Conservation (phyloP, 106 monocot species). For the Platanthera guangdongensis region DNA sequence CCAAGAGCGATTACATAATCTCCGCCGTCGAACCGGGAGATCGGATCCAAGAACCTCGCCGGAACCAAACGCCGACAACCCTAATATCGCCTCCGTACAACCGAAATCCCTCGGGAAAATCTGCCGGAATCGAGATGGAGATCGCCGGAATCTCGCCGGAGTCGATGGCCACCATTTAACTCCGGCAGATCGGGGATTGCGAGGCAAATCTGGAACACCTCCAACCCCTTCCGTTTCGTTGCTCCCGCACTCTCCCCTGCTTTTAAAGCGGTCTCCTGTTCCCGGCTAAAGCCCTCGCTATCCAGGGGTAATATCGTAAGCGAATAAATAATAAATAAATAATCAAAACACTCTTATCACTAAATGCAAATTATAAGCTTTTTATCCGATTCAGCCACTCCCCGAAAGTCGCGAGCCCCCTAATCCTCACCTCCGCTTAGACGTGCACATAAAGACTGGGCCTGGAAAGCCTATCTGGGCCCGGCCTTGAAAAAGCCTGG, state of each 20-base stretch:
- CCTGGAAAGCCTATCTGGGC: too few relatives aligned
- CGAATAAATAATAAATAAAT: neutral
- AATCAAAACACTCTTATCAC: too few relatives aligned
- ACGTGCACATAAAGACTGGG: too few relatives aligned
- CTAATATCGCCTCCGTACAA: neutral
- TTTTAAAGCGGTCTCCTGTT: constrained; percentile 7
- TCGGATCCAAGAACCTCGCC: neutral
- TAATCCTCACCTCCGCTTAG: too few relatives aligned
- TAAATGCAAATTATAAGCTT: too few relatives aligned
- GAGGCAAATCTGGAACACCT: neutral
- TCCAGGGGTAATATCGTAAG: constrained; percentile 9
- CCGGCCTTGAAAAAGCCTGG: too few relatives aligned
- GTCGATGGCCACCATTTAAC: neutral
- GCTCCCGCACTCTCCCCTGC: constrained; percentile 3
- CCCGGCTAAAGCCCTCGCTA: neutral
- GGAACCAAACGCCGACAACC: neutral
- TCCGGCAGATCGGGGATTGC: neutral
- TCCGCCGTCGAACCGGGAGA: neutral
- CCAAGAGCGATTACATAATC: neutral
- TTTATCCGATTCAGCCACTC: too few relatives aligned
- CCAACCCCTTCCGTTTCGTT: constrained; percentile 3
- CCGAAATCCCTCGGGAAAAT: neutral
- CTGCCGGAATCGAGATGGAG: neutral
- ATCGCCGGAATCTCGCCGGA: neutral
- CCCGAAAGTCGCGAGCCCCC: too few relatives aligned